phyloP scores from a whole-genome alignment of 805 yeast genomes.

The Pichia californica region DNA sequence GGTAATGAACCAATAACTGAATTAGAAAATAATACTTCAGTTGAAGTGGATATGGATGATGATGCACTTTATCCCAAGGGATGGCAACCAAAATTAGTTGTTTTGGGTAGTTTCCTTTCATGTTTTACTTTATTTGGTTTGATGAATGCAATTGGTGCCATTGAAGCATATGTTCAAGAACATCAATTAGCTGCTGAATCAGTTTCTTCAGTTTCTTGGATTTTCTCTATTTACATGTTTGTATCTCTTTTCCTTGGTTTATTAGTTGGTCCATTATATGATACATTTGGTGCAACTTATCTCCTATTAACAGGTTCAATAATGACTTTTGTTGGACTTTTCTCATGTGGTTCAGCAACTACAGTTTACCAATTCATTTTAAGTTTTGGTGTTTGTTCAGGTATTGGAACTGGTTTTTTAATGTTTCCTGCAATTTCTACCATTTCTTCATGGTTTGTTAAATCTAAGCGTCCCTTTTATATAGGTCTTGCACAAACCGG shows the following conservation, averaged over 20 bases:
- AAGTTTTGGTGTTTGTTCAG: slow-evolving; percentile 50
- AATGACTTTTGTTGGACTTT: slow-evolving; percentile 44
- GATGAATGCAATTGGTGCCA: slow-evolving; percentile 54
- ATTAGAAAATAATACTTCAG: background rate
- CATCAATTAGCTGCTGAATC: slow-evolving; percentile 44
- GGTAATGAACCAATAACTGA: background rate
- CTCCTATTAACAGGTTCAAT: slow-evolving; percentile 41
- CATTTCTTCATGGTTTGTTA: slow-evolving; percentile 56
- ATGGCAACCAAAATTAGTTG: slow-evolving; percentile 43
- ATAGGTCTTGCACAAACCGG: slow-evolving; percentile 45
- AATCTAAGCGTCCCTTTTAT: slow-evolving; percentile 48
- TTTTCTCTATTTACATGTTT: slow-evolving; percentile 53
- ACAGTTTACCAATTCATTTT: slow-evolving; percentile 55
- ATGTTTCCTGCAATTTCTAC: slow-evolving; percentile 58
- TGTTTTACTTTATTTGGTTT: slow-evolving; percentile 47
- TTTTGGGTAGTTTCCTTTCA: slow-evolving; percentile 53
- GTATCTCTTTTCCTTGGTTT: slow-evolving; percentile 38
- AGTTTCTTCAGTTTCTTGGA: slow-evolving; percentile 56
- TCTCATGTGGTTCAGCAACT: slow-evolving; percentile 51
- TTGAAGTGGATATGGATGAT: slow-evolving; percentile 4
- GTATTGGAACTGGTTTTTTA: slow-evolving; percentile 53
- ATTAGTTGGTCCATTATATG: slow-evolving; percentile 47
- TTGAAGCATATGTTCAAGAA: slow-evolving; percentile 51
- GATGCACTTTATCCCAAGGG: slow-evolving; percentile 48
- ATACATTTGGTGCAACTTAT: slow-evolving; percentile 47